Evolutionary conservation across 116 monocot species (phyloP).

Genomic region (Posidonia oceanica): DNA sequence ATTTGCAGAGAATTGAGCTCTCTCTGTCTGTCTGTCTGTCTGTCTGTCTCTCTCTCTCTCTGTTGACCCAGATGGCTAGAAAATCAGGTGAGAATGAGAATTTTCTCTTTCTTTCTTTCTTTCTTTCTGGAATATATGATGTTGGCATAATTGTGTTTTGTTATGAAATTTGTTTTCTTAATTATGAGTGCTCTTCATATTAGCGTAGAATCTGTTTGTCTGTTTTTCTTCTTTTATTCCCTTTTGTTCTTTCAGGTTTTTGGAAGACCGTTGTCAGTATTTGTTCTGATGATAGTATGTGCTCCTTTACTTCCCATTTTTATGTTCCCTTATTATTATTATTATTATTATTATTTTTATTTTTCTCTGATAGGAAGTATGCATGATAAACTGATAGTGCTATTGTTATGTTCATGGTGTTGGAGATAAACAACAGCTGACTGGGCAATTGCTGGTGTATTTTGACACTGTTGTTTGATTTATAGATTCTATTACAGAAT

Average conservation of each 20-base stretch:
- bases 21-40: too few relatives aligned
- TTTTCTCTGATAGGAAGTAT: neutral
- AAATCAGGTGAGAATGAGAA: too few relatives aligned
- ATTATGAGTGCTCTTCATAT: too few relatives aligned
- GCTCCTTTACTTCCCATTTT: neutral
- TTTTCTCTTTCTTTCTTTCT: neutral
- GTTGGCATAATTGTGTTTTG: neutral
- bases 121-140: neutral
- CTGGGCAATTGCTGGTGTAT: too few relatives aligned
- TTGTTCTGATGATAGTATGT: constrained; percentile 12
- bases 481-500: neutral
- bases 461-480: neutral
- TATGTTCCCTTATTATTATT: neutral
- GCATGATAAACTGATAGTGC: neutral
- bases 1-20: too few relatives aligned
- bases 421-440: too few relatives aligned
- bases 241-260: constrained; percentile 7
- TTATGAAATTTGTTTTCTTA: neutral
- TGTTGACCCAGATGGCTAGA: too few relatives aligned
- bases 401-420: neutral
- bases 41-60: too few relatives aligned
- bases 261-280: constrained; percentile 9
- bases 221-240: neutral
- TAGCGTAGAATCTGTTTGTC: too few relatives aligned
- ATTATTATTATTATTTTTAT: neutral